Conservation (phyloP, 192 early-diverging fungal species). For the Coemansia interrupta region DNA sequence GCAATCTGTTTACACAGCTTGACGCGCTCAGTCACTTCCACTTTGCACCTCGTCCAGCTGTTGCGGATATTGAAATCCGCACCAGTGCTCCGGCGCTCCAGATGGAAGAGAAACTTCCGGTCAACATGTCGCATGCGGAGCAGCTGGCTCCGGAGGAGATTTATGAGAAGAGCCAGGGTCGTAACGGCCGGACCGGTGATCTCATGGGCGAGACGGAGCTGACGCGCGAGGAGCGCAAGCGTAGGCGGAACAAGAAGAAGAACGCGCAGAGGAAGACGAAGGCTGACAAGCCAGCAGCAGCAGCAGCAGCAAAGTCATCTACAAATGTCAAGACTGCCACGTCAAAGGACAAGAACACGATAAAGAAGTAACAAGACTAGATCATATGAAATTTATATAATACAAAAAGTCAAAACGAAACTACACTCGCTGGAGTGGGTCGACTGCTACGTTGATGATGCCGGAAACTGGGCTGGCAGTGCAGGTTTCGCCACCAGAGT, state of each 20-base stretch:
- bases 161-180: constrained; percentile 68
- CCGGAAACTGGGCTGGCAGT: too few species aligned
- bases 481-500: neutral
- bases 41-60: constrained; percentile 77
- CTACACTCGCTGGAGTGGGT: too few species aligned
- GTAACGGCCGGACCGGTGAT: constrained; percentile 50
- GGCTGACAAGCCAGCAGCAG: constrained; percentile 5
- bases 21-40: constrained; percentile 95
- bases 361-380: neutral
- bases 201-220: constrained; percentile 78
- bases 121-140: constrained; percentile 74
- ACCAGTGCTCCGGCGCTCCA: constrained; percentile 77
- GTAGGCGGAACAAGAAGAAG: constrained; percentile 66
- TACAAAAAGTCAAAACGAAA: too few species aligned
- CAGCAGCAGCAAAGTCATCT: constrained; percentile 2
- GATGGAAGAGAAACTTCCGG: constrained; percentile 95
- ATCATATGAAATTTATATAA: neutral
- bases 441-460: too few species aligned
- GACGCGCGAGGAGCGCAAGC: constrained; percentile 71
- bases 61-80: constrained; percentile 75
- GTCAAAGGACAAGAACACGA: neutral
- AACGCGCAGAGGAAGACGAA: constrained; percentile 60
- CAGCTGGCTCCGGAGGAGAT: constrained; percentile 88
- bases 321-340: too few species aligned
- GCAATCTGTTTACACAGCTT: constrained; percentile 74